phyloP scores from a whole-genome alignment of 2,329 filamentous ascomycete genomes.

The Epichloe sylvatica region DNA sequence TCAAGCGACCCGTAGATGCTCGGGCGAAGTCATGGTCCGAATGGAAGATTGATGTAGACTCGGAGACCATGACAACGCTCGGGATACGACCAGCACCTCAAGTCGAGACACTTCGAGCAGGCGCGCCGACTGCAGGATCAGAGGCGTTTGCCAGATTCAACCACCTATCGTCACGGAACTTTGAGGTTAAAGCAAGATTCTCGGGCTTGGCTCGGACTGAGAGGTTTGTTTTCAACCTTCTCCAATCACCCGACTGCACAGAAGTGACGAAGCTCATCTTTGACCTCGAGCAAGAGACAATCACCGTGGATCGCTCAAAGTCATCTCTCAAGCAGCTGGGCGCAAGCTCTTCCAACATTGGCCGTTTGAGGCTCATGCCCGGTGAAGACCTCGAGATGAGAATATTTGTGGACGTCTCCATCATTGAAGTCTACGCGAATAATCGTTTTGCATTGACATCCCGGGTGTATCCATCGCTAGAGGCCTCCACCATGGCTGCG shows the following conservation, averaged over 20 bases:
- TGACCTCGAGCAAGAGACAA: conserved; percentile 6
- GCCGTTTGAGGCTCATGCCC: conserved; percentile 2
- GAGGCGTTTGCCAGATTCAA: conserved; percentile 1
- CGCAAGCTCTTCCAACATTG: neutral
- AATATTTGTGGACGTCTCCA: conserved; percentile 11
- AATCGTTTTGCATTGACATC: conserved; percentile 11
- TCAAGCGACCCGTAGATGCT: neutral
- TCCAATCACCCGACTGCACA: conserved; percentile 3
- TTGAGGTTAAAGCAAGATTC: conserved; percentile 4
- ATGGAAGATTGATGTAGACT: conserved; percentile 6
- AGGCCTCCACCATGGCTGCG: neutral
- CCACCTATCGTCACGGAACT: conserved; percentile 1
- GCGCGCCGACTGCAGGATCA: neutral
- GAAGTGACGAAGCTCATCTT: conserved; percentile 10
- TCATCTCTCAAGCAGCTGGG: conserved; percentile 8
- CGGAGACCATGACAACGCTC: conserved; percentile 7
- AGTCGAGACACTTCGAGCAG: conserved; percentile 2
- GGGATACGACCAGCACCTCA: conserved; percentile 8
- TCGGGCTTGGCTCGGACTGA: conserved; percentile 2
- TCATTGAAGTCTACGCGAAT: conserved; percentile 12
- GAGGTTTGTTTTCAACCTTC: conserved; percentile 3
- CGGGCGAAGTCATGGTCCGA: conserved; percentile 1
- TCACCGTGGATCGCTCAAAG: conserved; percentile 8
- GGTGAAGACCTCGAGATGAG: conserved; percentile 10
- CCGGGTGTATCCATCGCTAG: conserved; percentile 10